These are phyloP conservation scores for Aspergillus novofumigatus DNA, from an alignment of 2,329 filamentous ascomycete genomes.

Conservation along the genomic window DNA sequence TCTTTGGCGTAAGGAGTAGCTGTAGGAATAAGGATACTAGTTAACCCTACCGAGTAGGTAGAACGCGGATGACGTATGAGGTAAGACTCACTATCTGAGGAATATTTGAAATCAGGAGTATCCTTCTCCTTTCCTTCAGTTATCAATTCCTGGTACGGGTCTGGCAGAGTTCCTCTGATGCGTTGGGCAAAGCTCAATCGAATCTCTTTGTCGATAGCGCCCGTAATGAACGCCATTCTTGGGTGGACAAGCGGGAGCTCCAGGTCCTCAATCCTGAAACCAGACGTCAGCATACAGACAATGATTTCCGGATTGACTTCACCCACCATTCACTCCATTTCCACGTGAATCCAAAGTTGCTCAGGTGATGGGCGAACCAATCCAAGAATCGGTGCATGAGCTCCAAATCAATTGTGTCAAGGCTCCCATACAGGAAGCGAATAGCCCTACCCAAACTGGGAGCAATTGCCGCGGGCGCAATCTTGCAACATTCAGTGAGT, in stretches of 20 bases:
- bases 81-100: slow-evolving; percentile 60
- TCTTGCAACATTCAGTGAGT: slow-evolving; percentile 91
- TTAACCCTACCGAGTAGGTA: slow-evolving; percentile 4
- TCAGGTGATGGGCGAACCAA: slow-evolving; percentile 97
- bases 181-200: slow-evolving; percentile 92
- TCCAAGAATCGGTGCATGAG: slow-evolving; percentile 83
- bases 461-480: slow-evolving; percentile 92
- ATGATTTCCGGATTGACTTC: neutral
- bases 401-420: slow-evolving; percentile 81
- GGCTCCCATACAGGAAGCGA: slow-evolving; percentile 79
- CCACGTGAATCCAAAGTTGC: slow-evolving; percentile 99
- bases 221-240: slow-evolving; percentile 87
- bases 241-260: slow-evolving; percentile 72
- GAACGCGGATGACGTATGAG: neutral
- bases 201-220: slow-evolving; percentile 93
- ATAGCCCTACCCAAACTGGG: slow-evolving; percentile 91
- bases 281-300: slow-evolving; percentile 13
- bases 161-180: slow-evolving; percentile 88
- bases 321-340: slow-evolving; percentile 93
- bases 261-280: slow-evolving; percentile 68
- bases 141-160: slow-evolving; percentile 76
- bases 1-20: slow-evolving; percentile 77
- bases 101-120: slow-evolving; percentile 92
- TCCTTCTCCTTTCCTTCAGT: slow-evolving; percentile 88
- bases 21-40: slow-evolving; percentile 29